A percentile compares a stretch with the other conserved stretches of the same genome.
Conservation (phyloP, 208 protist genomes). For the Leishmania major region DNA sequence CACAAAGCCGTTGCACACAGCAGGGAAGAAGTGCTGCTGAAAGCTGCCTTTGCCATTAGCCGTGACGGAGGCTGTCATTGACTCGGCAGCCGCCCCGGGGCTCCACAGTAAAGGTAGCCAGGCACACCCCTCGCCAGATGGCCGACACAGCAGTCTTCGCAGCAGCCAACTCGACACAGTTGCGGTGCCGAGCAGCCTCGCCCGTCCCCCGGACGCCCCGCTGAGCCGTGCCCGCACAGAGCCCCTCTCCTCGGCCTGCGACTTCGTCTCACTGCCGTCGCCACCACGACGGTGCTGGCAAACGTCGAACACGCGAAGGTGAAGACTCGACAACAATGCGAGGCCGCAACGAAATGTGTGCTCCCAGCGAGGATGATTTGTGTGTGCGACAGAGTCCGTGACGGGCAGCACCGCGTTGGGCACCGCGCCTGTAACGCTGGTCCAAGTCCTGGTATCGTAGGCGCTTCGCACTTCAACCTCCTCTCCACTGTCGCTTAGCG, state of each 20-base stretch:
- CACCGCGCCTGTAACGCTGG: background rate
- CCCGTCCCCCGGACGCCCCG: background rate
- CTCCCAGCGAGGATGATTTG: slow-evolving; percentile 32
- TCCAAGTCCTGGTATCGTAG: background rate
- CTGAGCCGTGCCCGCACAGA: background rate
- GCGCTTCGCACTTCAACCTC: background rate
- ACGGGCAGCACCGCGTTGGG: slow-evolving; percentile 14
- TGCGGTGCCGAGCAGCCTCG: slow-evolving; percentile 18
- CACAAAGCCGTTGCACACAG: slow-evolving; percentile 29
- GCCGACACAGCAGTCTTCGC: slow-evolving; percentile 4
- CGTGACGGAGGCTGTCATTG: background rate
- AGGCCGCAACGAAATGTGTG: slow-evolving; percentile 36
- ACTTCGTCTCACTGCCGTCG: background rate
- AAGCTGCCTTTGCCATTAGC: background rate
- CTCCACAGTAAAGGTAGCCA: slow-evolving; percentile 36
- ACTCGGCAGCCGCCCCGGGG: background rate
- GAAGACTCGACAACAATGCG: slow-evolving; percentile 18
- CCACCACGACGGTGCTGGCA: background rate
- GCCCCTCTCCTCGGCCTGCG: background rate
- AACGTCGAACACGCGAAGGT: slow-evolving; percentile 36
- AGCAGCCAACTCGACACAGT: slow-evolving; percentile 25
- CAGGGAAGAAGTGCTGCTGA: background rate
- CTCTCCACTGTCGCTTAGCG: background rate
- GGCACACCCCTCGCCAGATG: slow-evolving; percentile 11
- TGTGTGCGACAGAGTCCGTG: slow-evolving; percentile 21